phyloP scores from a whole-genome alignment of 192 early-diverging fungal species.

The Linderina pennispora region DNA sequence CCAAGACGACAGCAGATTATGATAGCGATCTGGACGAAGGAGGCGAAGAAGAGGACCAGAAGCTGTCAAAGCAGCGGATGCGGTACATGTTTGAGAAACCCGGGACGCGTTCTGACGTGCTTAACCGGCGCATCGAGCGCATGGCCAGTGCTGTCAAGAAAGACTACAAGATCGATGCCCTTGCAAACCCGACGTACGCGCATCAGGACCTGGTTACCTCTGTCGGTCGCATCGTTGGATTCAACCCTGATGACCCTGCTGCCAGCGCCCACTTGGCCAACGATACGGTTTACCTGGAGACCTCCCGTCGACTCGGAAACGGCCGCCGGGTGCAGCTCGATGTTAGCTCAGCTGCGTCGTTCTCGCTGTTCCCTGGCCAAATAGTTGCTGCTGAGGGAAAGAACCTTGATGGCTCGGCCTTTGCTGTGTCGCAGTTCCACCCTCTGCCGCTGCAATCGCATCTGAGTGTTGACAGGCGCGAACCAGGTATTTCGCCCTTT shows the following conservation, averaged over 20 bases:
- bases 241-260: slow-evolving; percentile 58
- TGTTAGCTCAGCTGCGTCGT: slow-evolving; percentile 51
- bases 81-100: slow-evolving; percentile 47
- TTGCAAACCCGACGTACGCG: slow-evolving; percentile 48
- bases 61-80: too few species aligned
- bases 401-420: slow-evolving; percentile 49
- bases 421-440: slow-evolving; percentile 49
- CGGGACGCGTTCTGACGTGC: slow-evolving; percentile 25
- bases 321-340: slow-evolving; percentile 65
- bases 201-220: slow-evolving; percentile 56
- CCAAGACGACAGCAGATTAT: too few species aligned
- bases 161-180: slow-evolving; percentile 32
- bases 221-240: slow-evolving; percentile 75
- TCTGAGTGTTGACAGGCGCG: slow-evolving; percentile 14
- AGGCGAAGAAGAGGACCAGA: too few species aligned
- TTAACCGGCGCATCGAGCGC: slow-evolving; percentile 43
- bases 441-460: slow-evolving; percentile 51
- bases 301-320: slow-evolving; percentile 68
- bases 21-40: too few species aligned
- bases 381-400: slow-evolving; percentile 68
- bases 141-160: slow-evolving; percentile 37
- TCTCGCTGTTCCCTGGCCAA: slow-evolving; percentile 86
- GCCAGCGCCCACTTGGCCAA: slow-evolving; percentile 14
- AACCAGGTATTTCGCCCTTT: slow-evolving; percentile 11
- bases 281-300: slow-evolving; percentile 66